Conservation (phyloP, 1,284 basidiomycete genomes). For the Rhodotorula sp. region DNA sequence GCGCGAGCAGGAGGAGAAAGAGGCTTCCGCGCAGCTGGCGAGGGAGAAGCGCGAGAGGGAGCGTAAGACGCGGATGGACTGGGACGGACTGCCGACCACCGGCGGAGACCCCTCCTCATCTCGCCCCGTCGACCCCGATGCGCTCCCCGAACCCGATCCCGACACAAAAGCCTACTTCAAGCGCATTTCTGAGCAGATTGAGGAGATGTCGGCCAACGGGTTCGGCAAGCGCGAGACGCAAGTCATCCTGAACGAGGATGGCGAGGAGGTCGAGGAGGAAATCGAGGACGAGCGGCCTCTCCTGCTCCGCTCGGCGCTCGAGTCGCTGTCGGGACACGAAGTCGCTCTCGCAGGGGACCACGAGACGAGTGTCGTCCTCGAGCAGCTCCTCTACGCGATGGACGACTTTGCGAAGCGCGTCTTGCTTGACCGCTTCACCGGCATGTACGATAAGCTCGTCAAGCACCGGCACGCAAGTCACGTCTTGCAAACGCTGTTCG, state of each 20-base stretch:
- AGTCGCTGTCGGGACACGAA: conserved; percentile 81
- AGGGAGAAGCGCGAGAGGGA: conserved; percentile 32
- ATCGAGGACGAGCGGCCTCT: conserved; percentile 66
- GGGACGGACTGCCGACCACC: conserved; percentile 18
- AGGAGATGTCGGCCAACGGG: conserved; percentile 41
- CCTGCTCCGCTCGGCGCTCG: conserved; percentile 78
- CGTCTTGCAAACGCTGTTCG: conserved; percentile 83
- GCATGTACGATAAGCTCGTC: conserved; percentile 70
- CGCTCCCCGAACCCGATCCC: conserved; percentile 42
- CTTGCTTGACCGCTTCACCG: conserved; percentile 76
- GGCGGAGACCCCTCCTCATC: neutral
- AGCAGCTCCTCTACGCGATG: conserved; percentile 84
- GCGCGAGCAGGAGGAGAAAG: conserved; percentile 33
- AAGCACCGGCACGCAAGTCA: conserved; percentile 86
- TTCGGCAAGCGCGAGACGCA: conserved; percentile 27
- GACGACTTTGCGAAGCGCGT: conserved; percentile 88
- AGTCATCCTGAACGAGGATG: conserved; percentile 23
- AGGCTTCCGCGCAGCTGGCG: conserved; percentile 22
- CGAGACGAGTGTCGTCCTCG: conserved; percentile 81
- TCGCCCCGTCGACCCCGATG: conserved; percentile 30
- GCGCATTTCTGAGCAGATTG: conserved; percentile 43
- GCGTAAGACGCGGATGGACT: conserved; percentile 33
- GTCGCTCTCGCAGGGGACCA: conserved; percentile 84
- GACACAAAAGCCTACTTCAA: conserved; percentile 46
- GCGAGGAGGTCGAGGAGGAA: conserved; percentile 39